Conservation (phyloP, 805 yeast species). For the Wickerhamiella cacticola region DNA sequence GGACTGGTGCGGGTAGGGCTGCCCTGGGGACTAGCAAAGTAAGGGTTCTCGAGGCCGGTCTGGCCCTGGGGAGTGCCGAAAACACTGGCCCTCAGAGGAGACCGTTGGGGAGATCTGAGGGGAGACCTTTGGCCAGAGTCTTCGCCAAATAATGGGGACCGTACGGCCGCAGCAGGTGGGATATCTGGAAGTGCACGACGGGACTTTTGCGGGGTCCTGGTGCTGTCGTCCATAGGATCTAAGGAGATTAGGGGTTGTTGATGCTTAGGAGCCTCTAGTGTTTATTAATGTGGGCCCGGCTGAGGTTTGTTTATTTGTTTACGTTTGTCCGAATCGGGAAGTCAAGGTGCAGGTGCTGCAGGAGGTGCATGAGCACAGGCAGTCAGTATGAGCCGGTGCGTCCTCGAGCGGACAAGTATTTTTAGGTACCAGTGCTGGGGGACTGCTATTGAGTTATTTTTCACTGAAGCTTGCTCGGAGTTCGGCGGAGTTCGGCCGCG, state of each 20-base stretch:
- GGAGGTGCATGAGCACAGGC: neutral
- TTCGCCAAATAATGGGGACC: conserved; percentile 4
- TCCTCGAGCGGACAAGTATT: neutral
- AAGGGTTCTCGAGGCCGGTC: conserved; percentile 2
- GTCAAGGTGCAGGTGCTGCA: conserved; percentile 1
- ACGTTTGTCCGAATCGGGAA: conserved; percentile 5
- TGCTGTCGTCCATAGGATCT: neutral
- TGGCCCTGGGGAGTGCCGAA: neutral
- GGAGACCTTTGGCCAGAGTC: conserved; percentile 2
- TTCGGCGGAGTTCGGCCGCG: too few relatives aligned
- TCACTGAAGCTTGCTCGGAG: too few relatives aligned
- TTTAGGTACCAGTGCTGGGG: neutral
- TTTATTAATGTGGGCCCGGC: conserved; percentile 1
- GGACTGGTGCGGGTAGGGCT: conserved; percentile 7
- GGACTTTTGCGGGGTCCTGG: neutral
- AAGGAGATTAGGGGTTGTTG: neutral
- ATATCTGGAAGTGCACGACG: conserved; percentile 12
- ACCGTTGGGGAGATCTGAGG: conserved; percentile 2
- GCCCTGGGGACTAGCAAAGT: conserved; percentile 8
- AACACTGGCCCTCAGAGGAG: neutral
- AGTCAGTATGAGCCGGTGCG: neutral
- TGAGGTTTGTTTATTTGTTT: conserved; percentile 4
- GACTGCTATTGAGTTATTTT: too few relatives aligned
- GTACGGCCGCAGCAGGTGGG: conserved; percentile 8
- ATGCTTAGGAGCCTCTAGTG: neutral